Conservation (phyloP, 2,329 filamentous ascomycete species). For the Fusarium decemcellulare region DNA sequence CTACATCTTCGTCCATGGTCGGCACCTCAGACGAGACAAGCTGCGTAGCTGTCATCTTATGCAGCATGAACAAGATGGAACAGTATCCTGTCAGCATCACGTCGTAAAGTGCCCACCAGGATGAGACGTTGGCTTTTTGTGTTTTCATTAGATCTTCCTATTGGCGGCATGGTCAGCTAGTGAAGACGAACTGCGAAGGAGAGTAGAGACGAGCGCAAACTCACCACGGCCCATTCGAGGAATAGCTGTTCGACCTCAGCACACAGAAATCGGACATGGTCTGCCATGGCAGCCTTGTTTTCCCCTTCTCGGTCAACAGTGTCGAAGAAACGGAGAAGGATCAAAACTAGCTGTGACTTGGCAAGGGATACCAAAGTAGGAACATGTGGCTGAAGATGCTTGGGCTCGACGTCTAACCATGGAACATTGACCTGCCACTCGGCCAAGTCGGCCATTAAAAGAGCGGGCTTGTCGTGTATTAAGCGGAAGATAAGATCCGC, state of each 20-base stretch:
- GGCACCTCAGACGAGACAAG: too few species aligned
- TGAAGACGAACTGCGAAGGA: neutral
- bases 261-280: neutral
- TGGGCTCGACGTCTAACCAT: neutral
- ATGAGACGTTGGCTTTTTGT: neutral
- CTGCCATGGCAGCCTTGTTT: neutral
- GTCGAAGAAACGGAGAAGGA: constrained; percentile 1
- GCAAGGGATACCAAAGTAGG: neutral
- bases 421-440: constrained; percentile 3
- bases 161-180: neutral
- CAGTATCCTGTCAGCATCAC: neutral
- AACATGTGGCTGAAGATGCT: neutral
- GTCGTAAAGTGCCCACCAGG: neutral
- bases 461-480: constrained; percentile 14
- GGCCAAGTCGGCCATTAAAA: neutral
- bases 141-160: neutral
- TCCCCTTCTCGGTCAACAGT: neutral
- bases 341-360: neutral
- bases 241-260: neutral
- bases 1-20: too few species aligned
- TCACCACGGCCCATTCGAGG: neutral
- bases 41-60: neutral
- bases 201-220: neutral
- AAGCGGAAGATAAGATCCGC: constrained; percentile 15
- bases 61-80: neutral